Base-by-base conservation (phyloP, 805 yeast genomes). In the Candida odintsovae region DNA sequence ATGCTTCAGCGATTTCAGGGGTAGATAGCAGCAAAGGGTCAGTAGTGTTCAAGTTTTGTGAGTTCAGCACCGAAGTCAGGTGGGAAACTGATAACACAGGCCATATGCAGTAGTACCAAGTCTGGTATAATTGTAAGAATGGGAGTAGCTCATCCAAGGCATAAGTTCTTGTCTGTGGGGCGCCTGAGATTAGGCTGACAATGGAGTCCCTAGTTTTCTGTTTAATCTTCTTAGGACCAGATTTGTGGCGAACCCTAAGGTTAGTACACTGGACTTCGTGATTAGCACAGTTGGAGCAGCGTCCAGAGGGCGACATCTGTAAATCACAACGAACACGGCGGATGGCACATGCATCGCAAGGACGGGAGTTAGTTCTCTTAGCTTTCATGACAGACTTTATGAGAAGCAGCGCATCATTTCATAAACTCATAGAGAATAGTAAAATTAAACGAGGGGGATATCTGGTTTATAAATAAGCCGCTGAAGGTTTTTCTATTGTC, bases 301-400 rank as follows among this genome's bases (percentile, higher is more conserved):
- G 22, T 10, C 52, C 53, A 4, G 47, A 45, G 3, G 52, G 19
- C 23, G 40, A 38, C 10, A 48, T 44, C 22, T 48, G 51, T 3
- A 51, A n/a, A 40, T 57, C 58, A 39, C 61, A 57, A 10, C 57
- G 50, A 28, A 57, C 59, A 22, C 60, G 49, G 43, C 61, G 53
- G 3, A 57, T 56, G 9, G 61, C 58, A 50, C 61, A 57, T 13
- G 58, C 61, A 22, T 57, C 61, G 41, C 61, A 57, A 2, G 61
- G 61, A 3, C 61, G 37, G 9, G 49, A 28, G 26, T 45, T 43
- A 3, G 50, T 19, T 29, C 51, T 38, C 16, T 33, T 28, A n/a
- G 31, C n/a, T 13, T 28, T 28, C 31, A 28, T 28, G 6, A 12
- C 8, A 10, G 28, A 22, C 23, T 6, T 22, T 8, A 22, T 5